Percentiles rank a stretch among this genome's conserved stretches.
Evolutionary conservation across 2,329 filamentous ascomycete species (phyloP).

Genomic region (Aspergillus persii): DNA sequence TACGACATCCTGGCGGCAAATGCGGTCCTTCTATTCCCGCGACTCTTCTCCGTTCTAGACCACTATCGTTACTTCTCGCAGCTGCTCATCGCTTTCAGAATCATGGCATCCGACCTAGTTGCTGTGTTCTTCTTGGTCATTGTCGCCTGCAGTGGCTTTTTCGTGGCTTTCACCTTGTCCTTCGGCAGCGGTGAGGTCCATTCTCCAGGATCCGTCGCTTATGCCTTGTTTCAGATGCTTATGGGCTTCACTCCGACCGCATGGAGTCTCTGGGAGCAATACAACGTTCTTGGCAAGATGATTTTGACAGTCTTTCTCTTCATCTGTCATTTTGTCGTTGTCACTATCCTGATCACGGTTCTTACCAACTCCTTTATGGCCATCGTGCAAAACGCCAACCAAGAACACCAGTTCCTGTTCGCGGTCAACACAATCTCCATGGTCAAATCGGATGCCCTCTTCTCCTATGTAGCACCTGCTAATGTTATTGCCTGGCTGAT

Average conservation of each 20-base stretch:
- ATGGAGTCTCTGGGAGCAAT: slow-evolving; percentile 83
- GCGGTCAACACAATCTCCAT: slow-evolving; percentile 96
- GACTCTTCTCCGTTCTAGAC: slow-evolving; percentile 88
- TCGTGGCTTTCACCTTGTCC: slow-evolving; percentile 87
- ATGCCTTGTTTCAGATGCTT: slow-evolving; percentile 86
- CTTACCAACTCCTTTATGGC: slow-evolving; percentile 95
- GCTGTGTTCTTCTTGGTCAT: slow-evolving; percentile 81
- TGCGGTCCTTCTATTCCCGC: slow-evolving; percentile 82
- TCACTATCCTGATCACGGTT: slow-evolving; percentile 94
- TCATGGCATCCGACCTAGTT: slow-evolving; percentile 88
- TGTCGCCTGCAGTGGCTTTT: slow-evolving; percentile 90
- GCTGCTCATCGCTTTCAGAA: slow-evolving; percentile 84
- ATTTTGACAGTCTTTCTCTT: slow-evolving; percentile 82
- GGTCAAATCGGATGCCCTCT: slow-evolving; percentile 96
- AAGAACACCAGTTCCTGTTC: slow-evolving; percentile 90
- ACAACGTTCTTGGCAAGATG: slow-evolving; percentile 73
- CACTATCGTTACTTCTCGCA: slow-evolving; percentile 97
- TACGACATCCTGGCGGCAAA: slow-evolving; percentile 94
- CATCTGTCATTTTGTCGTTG: slow-evolving; percentile 91
- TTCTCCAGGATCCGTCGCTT: slow-evolving; percentile 73
- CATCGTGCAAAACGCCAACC: slow-evolving; percentile 87
- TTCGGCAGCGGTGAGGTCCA: slow-evolving; percentile 61
- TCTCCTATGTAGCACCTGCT: slow-evolving; percentile 87
- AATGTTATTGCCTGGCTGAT: slow-evolving; percentile 90
- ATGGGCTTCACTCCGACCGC: slow-evolving; percentile 96